A percentile compares a stretch with the other conserved stretches of the same genome.
Conservation (phyloP, 257 asterid genomes). For the Leptodermis oblonga region DNA sequence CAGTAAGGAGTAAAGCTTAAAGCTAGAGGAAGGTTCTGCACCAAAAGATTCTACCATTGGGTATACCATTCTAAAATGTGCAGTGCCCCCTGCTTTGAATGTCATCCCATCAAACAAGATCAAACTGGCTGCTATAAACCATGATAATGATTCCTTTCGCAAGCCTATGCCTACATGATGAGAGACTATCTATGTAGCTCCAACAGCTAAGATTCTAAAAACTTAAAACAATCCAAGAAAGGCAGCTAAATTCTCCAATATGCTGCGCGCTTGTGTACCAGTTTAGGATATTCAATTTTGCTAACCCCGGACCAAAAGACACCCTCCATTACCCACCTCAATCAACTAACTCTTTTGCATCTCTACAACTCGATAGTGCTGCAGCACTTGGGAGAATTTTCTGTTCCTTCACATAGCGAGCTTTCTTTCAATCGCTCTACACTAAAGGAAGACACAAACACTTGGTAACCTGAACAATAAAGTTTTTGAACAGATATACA, state of each 20-base stretch:
- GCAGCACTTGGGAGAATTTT: neutral
- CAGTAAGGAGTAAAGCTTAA: neutral
- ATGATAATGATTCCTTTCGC: neutral
- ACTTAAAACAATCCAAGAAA: neutral
- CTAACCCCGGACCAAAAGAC: neutral
- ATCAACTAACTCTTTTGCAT: too few relatives aligned
- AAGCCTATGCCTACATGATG: neutral
- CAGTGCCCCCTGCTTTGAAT: neutral
- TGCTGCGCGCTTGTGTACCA: neutral
- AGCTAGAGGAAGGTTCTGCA: neutral
- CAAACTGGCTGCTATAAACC: neutral
- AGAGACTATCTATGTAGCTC: neutral
- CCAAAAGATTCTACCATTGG: neutral
- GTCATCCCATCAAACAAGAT: neutral
- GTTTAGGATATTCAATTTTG: neutral
- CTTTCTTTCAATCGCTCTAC: neutral
- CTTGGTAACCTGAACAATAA: too few relatives aligned
- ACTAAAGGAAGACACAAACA: too few relatives aligned
- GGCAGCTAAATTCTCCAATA: neutral
- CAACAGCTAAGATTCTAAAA: too few relatives aligned
- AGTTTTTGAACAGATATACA: too few relatives aligned
- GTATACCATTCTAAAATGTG: neutral
- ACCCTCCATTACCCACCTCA: too few relatives aligned
- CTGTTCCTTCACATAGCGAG: neutral
- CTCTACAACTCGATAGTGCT: too few relatives aligned